Base-by-base conservation (phyloP, 148 eudicot species). In the Vaccinium myrtillus region DNA sequence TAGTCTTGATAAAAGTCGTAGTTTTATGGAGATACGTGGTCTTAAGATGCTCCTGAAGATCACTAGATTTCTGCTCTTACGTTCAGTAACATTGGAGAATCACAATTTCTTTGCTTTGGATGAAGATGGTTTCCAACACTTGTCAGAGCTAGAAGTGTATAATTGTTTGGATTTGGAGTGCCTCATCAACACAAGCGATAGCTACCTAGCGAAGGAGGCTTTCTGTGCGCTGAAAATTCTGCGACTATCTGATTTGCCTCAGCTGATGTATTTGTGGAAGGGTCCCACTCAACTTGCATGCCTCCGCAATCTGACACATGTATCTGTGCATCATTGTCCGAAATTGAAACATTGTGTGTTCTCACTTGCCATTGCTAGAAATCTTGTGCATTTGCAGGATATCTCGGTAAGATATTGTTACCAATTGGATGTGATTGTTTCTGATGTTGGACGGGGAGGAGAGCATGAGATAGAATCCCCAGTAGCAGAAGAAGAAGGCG, bases 161-260 rank as follows among this genome's bases (percentile, higher is more conserved):
- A 9, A 12, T 32, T 74, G 77, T 39, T 5, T 15, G 5, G 50
- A 74, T 14, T 11, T 74, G 50, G 77, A 74, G 43, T 75, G 48
- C 54, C 78, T 75, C 78, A 1, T 75, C 12, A 6, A 75, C 48
- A 46, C 53, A 46, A 73, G 46, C 6, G 8, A 14, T 1, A 21
- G 15, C 8, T 18, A 30, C 5, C 2, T 4, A 1, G 30, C 8
- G 6, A 18, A 16, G 9, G 78, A 3, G 30, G 51, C 51, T 19
- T 58, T 58, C 63, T 18, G n/a, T 58, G 63, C 63, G 0, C 5
- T 58, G n/a, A 5, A 58, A 58, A 58, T 2, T 58, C n/a, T 58
- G n/a, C 0, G 1, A 6, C 15, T 58, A 13, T 0, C 1, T 0
- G 0, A 18, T 1, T 58, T 58, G 63, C n/a, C 63, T 18, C 63